phyloP scores from a whole-genome alignment of 2,329 filamentous ascomycete genomes.

The Colletotrichum godetiae region DNA sequence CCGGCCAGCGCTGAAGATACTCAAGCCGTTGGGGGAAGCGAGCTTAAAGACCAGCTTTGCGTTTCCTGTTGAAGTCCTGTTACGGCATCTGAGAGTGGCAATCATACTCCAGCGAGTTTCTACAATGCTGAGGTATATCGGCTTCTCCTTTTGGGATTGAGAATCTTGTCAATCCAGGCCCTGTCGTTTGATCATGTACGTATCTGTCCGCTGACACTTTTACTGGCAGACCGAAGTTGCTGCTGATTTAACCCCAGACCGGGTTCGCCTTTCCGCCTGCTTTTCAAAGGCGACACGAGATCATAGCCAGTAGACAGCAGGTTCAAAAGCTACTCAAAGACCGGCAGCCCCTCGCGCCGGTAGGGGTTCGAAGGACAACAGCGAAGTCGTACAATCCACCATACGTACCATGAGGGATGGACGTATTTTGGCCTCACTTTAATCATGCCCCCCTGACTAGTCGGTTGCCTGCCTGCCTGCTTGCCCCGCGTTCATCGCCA shows the following conservation, averaged over 20 bases:
- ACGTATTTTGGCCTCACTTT: background rate
- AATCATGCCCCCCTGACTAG: background rate
- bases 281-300: background rate
- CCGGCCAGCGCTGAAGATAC: background rate
- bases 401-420: background rate
- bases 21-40: background rate
- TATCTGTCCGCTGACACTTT: background rate
- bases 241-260: no score
- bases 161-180: background rate
- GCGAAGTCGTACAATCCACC: no score
- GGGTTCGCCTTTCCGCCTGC: no score
- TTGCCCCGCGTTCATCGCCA: background rate
- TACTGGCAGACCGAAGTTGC: background rate
- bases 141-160: background rate
- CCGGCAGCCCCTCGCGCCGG: no score
- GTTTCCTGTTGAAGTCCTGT: background rate
- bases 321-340: background rate
- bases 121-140: background rate
- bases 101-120: background rate
- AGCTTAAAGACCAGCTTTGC: background rate
- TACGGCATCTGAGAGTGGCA: background rate
- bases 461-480: background rate
- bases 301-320: background rate
- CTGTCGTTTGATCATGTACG: background rate
- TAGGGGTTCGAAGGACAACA: no score